Evolutionary conservation across 148 eudicot species (phyloP).

Genomic region (Polygonum aviculare): DNA sequence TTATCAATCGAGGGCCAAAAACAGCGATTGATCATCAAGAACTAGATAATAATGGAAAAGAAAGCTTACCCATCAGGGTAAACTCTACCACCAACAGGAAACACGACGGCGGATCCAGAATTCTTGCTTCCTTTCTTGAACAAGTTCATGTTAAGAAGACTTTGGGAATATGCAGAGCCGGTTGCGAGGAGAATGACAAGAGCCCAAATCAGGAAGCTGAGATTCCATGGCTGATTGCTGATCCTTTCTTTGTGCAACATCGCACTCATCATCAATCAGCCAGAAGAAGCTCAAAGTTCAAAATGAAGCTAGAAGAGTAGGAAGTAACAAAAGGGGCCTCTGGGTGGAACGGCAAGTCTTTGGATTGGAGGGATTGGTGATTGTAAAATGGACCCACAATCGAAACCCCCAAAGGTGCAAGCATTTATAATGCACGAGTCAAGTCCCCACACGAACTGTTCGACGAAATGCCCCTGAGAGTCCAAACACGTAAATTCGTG

Average conservation of each 20-base stretch:
- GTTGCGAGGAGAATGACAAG: neutral
- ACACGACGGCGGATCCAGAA: constrained; percentile 36
- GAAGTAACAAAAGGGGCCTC: neutral
- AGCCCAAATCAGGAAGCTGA: neutral
- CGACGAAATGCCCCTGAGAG: constrained; percentile 1
- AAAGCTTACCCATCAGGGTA: constrained; percentile 63
- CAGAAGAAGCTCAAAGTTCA: neutral
- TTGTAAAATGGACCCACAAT: neutral
- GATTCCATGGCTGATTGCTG: neutral
- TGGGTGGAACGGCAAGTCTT: neutral
- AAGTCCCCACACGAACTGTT: neutral
- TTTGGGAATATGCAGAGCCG: neutral
- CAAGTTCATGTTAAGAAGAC: neutral
- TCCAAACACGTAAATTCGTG: neutral
- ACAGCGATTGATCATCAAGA: neutral
- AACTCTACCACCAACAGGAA: constrained; percentile 64
- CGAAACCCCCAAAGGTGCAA: neutral
- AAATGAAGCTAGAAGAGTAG: neutral
- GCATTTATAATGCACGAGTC: neutral
- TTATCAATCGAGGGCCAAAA: neutral
- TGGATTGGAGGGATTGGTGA: constrained; percentile 3
- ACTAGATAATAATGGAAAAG: neutral
- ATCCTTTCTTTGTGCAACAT: neutral
- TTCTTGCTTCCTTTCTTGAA: constrained; percentile 3
- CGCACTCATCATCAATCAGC: neutral